Percentiles rank a stretch among this genome's conserved stretches.
phyloP scores from a whole-genome alignment of 192 early-diverging fungal species.

The Umbelopsis isabellina region DNA sequence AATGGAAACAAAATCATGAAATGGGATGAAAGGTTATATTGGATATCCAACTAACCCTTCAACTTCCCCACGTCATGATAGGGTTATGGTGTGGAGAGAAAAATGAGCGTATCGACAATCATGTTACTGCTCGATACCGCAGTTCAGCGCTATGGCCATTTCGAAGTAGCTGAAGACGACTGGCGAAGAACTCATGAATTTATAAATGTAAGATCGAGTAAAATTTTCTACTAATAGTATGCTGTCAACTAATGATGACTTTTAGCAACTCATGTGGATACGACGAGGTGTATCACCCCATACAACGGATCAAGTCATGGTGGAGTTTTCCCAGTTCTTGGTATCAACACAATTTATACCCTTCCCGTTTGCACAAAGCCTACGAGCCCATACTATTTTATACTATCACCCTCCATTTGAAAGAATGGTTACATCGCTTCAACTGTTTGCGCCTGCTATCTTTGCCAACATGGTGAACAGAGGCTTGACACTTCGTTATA shows the following conservation, averaged over 20 bases:
- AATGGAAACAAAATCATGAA: background rate
- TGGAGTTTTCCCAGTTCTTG: background rate
- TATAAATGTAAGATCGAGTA: slow-evolving; percentile 1
- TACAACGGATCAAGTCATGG: slow-evolving; percentile 10
- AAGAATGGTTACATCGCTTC: slow-evolving; percentile 20
- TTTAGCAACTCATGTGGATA: slow-evolving; percentile 20
- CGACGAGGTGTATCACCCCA: background rate
- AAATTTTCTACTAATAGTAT: background rate
- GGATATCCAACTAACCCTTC: background rate
- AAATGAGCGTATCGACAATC: slow-evolving; percentile 5
- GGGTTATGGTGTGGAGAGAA: slow-evolving; percentile 22
- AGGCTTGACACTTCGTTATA: slow-evolving; percentile 14
- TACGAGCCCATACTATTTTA: slow-evolving; percentile 17
- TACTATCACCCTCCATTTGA: slow-evolving; percentile 24
- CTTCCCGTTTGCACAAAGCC: slow-evolving; percentile 21
- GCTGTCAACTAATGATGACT: background rate
- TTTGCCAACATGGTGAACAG: background rate
- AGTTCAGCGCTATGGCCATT: slow-evolving; percentile 8
- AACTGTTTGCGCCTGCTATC: slow-evolving; percentile 9
- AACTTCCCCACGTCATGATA: background rate
- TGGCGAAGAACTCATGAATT: slow-evolving; percentile 20
- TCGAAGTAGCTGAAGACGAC: slow-evolving; percentile 23
- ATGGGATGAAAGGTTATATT: background rate
- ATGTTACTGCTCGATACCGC: slow-evolving; percentile 17
- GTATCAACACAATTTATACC: slow-evolving; percentile 16